Base-by-base conservation (phyloP, 2,329 filamentous ascomycete species). In the Colletotrichum tabaci region DNA sequence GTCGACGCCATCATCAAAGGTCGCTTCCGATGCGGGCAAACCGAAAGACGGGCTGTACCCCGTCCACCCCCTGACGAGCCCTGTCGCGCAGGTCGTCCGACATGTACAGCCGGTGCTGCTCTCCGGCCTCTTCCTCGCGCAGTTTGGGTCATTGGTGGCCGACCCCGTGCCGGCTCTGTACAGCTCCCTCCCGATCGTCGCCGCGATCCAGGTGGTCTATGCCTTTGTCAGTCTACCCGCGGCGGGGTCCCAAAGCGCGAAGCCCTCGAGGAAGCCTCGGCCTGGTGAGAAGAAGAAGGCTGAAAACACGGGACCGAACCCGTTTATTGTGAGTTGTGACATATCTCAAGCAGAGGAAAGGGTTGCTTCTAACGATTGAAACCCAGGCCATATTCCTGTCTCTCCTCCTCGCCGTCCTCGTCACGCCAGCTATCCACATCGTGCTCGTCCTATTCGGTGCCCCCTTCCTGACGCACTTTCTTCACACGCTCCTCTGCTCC, bases 401-500 rank as follows among this genome's bases (percentile, higher is more conserved):
- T 7, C 78, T 87, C 47, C 74, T 86, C 23, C 78, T 98, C 87
- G 91, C 94, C 2, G 87, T 90, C 2, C 87, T 96, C 74, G 85
- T 95, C 68, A 92, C 93, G 9, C 88, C 96, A 42, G 80, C 80
- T 38, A 76, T 92, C 26, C 86, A 91, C 79, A 79, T 90, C 53
- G 83, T 91, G 47, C 88, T 97, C 77, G 87, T 98, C 77, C 92
- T 98, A 75, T 97, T 98, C 82, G 96, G 96, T 78, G 96, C 96
- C 9, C 96, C 96, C 0, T 86, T 97, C 64, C 93, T 96, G 42
- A 94, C 94, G 0, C 94, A 98, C 80, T 84, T 92, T 61, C 79
- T 86, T 4, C 92, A 97, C 75, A 99, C 96, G 1, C 80, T 94
- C 42, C 90, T 98, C 46, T 93, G 92, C 80, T 93, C 94, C 3